Conservation (phyloP, 108 stramenopile genomes). For the Pseudonitzschia pungens region DNA sequence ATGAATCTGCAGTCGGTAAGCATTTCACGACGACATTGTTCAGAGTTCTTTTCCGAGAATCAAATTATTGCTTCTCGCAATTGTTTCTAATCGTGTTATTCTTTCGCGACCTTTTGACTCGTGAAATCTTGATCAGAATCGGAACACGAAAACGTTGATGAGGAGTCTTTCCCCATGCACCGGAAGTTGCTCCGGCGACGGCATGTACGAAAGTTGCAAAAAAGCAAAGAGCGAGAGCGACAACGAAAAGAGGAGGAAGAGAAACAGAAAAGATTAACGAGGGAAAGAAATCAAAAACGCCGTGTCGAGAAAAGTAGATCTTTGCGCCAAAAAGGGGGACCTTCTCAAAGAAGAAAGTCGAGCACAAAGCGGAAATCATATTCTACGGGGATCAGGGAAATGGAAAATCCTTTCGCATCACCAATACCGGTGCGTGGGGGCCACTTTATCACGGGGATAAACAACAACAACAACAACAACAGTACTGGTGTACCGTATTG, state of each 20-base stretch:
- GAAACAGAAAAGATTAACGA: slow-evolving; percentile 15
- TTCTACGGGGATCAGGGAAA: slow-evolving; percentile 1
- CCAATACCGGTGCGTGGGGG: neutral
- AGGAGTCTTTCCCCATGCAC: slow-evolving; percentile 24
- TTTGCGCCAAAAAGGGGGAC: neutral
- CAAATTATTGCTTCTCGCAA: neutral
- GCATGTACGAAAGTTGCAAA: slow-evolving; percentile 38
- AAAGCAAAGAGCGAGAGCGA: slow-evolving; percentile 14
- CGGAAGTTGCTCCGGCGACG: slow-evolving; percentile 34
- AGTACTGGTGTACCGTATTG: neutral
- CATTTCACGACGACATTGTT: neutral
- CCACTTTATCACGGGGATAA: neutral
- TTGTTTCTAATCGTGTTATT: neutral
- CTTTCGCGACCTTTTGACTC: neutral
- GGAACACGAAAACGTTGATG: neutral
- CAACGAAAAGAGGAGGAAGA: slow-evolving; percentile 18
- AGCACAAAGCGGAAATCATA: neutral
- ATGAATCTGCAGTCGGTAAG: slow-evolving; percentile 3
- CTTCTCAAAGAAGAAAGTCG: neutral
- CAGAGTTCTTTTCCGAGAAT: neutral
- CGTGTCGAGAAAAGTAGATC: slow-evolving; percentile 2
- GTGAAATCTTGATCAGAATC: neutral
- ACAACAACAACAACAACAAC: slow-evolving; percentile 19
- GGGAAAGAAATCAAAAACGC: slow-evolving; percentile 1
- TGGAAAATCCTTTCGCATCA: neutral